Base-by-base conservation (phyloP, 1,284 basidiomycete genomes). In the Cystobasidium pallidum region DNA sequence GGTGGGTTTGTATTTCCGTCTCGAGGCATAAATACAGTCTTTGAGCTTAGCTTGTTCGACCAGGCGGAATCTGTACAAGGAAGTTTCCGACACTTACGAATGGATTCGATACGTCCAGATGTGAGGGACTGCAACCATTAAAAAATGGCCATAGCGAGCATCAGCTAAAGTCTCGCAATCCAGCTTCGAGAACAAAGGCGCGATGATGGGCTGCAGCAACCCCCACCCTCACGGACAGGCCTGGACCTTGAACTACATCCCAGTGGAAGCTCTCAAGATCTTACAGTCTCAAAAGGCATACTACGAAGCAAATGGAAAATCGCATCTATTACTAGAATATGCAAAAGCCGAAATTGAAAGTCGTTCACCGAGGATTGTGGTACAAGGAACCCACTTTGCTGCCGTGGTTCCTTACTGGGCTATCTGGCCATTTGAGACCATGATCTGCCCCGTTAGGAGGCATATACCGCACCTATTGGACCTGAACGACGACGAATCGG, bases 391-490 rank as follows among this genome's bases (percentile, higher is more conserved):
- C 3, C 85, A 92, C 77, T 97, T 93, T 86, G 84, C 92, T 3
- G 92, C 89, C 0, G 79, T 97, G 4, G 92, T 97, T 0, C 94
- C 94, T 0, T 97, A 91, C 88, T 97, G 94, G 94, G 94, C 94
- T 1, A 86, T 88, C 34, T 98, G 94, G 94, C 94, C 94, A 0
- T 97, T 90, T 79, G 94, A 98, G 81, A 84, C 91, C 17, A 82
- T 97, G 73, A 81, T 94, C 55, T 82, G 94, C 15, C 91, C 92
- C 0, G 88, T 89, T 81, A 85, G 85, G 75, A 84, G 91, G 4
- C 92, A 94, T 77, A 87, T 94, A 54, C 84, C 88, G 0, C 88
- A 88, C 2, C 81, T 94, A 57, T 79, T 84, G 0, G 83, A 89
- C 39, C 83, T 94, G n/a, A 85, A 83, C 0, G 74, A 78, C 0